These are phyloP conservation scores for Malus hybrid DNA, from an alignment of 331 rosid species.

Conservation along the genomic window DNA sequence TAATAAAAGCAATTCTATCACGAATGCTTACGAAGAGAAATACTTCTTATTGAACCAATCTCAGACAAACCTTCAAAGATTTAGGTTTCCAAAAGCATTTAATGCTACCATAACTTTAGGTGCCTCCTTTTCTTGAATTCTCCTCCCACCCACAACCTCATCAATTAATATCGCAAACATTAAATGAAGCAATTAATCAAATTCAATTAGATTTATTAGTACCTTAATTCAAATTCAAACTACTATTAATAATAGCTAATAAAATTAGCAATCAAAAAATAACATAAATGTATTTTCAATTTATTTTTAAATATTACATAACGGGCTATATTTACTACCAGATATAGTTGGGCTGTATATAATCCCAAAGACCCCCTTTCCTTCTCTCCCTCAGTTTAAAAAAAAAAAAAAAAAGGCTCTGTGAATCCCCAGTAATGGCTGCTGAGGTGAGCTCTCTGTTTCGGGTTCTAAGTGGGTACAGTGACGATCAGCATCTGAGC, in stretches of 20 bases:
- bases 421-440: conserved; percentile 43
- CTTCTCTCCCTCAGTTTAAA: background rate
- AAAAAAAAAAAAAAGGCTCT: background rate
- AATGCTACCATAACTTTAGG: conserved; percentile 59
- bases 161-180: conserved; percentile 39
- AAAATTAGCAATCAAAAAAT: background rate
- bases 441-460: conserved; percentile 78
- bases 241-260: conserved; percentile 3
- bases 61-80: no score
- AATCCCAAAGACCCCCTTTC: conserved; percentile 13
- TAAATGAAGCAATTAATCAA: conserved; percentile 46
- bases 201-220: conserved; percentile 10
- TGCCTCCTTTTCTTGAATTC: conserved; percentile 52
- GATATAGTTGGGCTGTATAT: conserved; percentile 17
- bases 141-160: conserved; percentile 44
- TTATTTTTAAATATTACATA: conserved; percentile 3
- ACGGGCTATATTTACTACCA: conserved; percentile 31
- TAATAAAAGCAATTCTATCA: no score
- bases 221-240: conserved; percentile 20
- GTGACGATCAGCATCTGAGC: conserved; percentile 66
- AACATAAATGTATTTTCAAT: background rate
- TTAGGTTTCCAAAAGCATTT: conserved; percentile 30
- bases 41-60: no score
- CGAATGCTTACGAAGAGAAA: no score
- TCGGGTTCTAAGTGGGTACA: conserved; percentile 50